phyloP scores from a whole-genome alignment of 2,329 filamentous ascomycete genomes.

The Trichoderma aggressivum region DNA sequence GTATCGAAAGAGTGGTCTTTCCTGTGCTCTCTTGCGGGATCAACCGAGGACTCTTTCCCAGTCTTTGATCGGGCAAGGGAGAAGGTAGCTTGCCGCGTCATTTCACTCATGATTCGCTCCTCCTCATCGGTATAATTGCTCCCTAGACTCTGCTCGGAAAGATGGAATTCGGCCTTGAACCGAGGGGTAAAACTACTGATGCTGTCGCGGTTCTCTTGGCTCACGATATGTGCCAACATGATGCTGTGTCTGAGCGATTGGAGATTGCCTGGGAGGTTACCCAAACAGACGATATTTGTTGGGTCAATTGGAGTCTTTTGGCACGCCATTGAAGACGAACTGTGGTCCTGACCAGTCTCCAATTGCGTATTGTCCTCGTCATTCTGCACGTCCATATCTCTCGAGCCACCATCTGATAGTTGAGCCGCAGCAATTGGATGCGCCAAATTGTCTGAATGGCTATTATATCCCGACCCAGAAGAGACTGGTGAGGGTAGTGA shows the following conservation, averaged over 20 bases:
- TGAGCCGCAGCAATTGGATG: slow-evolving; percentile 39
- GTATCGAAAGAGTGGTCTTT: neutral
- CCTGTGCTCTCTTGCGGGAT: slow-evolving; percentile 13
- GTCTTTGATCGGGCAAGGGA: slow-evolving; percentile 11
- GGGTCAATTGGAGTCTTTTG: slow-evolving; percentile 52
- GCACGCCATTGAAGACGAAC: slow-evolving; percentile 24
- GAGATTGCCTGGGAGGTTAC: slow-evolving; percentile 50
- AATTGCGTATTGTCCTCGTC: neutral
- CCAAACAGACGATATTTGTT: slow-evolving; percentile 52
- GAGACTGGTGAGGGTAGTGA: slow-evolving; percentile 48
- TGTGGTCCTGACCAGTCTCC: neutral
- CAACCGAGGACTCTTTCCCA: neutral
- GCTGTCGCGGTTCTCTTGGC: slow-evolving; percentile 7
- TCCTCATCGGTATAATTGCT: slow-evolving; percentile 58
- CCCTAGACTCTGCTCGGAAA: slow-evolving; percentile 43
- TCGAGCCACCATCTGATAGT: slow-evolving; percentile 24
- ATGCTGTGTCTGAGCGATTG: slow-evolving; percentile 26
- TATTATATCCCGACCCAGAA: slow-evolving; percentile 43
- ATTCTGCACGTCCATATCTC: slow-evolving; percentile 17
- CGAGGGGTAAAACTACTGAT: neutral
- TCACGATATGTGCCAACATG: slow-evolving; percentile 16
- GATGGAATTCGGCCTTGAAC: slow-evolving; percentile 17
- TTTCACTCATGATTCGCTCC: slow-evolving; percentile 35
- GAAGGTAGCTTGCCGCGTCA: slow-evolving; percentile 26
- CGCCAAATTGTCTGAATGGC: slow-evolving; percentile 37